phyloP scores from a whole-genome alignment of 768 basidiomycete species.

The Hygrophoropsis aurantiaca region DNA sequence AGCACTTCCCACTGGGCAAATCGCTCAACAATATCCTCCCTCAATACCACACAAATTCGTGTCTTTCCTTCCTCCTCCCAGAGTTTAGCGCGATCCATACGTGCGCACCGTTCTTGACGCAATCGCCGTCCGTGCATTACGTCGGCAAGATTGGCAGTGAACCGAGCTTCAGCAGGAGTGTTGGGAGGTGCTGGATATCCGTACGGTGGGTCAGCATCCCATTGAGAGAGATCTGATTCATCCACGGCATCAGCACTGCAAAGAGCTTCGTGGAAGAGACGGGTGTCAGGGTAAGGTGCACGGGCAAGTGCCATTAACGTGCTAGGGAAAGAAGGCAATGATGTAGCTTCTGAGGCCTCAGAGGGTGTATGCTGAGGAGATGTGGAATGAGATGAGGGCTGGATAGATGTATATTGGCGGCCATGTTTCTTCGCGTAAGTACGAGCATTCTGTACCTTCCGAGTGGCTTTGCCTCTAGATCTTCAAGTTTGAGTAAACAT shows the following conservation, averaged over 20 bases:
- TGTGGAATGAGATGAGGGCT: too few species aligned
- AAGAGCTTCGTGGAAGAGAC: slow-evolving; percentile 1
- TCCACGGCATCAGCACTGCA: neutral
- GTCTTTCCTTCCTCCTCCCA: neutral
- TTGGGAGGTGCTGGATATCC: slow-evolving; percentile 2
- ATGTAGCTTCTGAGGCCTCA: neutral
- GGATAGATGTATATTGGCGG: neutral
- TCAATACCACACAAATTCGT: too few species aligned
- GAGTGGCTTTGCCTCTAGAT: neutral
- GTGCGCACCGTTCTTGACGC: neutral
- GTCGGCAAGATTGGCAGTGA: slow-evolving; percentile 3
- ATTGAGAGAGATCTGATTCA: neutral
- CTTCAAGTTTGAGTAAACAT: slow-evolving; percentile 1
- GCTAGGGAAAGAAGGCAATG: neutral
- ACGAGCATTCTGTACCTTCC: neutral
- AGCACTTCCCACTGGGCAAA: neutral
- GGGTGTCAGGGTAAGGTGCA: neutral
- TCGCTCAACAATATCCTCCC: neutral
- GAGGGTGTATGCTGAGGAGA: too few species aligned
- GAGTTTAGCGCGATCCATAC: neutral
- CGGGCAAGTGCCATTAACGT: neutral
- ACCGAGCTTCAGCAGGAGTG: neutral
- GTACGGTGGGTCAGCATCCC: slow-evolving; percentile 2
- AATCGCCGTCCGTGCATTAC: neutral
- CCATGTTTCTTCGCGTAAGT: neutral